These are phyloP conservation scores for Solanum hybrid DNA, from an alignment of 305 asterid genomes.

Conservation along the genomic window DNA sequence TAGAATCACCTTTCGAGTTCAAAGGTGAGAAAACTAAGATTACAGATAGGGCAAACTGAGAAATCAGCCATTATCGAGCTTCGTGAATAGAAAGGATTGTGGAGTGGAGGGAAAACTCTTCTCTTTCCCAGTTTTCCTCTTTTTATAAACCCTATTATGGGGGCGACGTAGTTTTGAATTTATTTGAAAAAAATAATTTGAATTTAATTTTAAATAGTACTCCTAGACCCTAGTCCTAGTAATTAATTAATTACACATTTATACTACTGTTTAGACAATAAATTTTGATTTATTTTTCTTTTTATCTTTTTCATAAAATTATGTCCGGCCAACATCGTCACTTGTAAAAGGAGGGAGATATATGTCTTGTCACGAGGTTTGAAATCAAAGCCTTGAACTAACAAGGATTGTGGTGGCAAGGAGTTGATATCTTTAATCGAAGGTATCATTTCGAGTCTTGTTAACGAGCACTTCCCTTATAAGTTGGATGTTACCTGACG, in stretches of 20 bases:
- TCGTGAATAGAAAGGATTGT: not conserved
- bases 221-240: not conserved
- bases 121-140: not conserved
- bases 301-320: not conserved
- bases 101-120: not conserved
- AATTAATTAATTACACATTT: no score
- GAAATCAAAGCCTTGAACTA: not conserved
- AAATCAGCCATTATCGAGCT: conserved; percentile 32
- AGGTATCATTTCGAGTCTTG: not conserved
- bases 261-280: not conserved
- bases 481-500: accelerated
- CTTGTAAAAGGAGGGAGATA: not conserved
- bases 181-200: not conserved
- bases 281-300: not conserved
- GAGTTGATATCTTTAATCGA: not conserved
- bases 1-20: conserved; percentile 46
- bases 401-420: not conserved
- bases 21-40: conserved; percentile 24
- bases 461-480: not conserved
- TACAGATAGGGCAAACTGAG: conserved; percentile 54
- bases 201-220: not conserved
- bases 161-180: not conserved
- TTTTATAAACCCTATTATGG: not conserved
- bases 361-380: not conserved
- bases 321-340: not conserved